Base-by-base conservation (phyloP, 2,329 filamentous ascomycete genomes). In the Diplodia seriata region DNA sequence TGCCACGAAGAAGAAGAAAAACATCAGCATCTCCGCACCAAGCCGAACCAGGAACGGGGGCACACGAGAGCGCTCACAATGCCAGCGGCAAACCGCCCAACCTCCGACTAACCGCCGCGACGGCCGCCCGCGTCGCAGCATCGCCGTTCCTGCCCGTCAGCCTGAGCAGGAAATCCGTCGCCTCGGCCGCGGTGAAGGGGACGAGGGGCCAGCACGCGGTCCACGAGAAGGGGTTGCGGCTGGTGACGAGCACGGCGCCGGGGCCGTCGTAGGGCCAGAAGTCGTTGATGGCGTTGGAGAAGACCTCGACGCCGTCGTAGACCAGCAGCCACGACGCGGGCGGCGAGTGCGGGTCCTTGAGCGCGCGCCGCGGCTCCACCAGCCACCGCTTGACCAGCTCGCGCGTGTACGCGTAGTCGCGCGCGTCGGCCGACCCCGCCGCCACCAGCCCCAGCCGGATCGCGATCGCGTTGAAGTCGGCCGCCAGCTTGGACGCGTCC, bases 11-110 rank as follows among this genome's bases (percentile, higher is more conserved):
- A 33, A 11, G n/a, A 54, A 7, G 23, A 23, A 23, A 33, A 11
- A n/a, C 20, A 8, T 33, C 18, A 31, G 6, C n/a, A 11, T 47
- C 18, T 47, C 0, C n/a, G n/a, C 7, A 26, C 23, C 23, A 26
- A 11, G 7, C 8, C 14, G 8, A 4, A 11, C 1, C 43, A 11
- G 8, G 43, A 47, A n/a, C n/a, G 1, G 43, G 2, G 23, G 23
- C 23, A 26, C 23, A 26, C 23, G 7, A 11, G 23, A 4, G 18
- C n/a, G n/a, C n/a, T 47, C n/a, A 47, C 43, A 73, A 43, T 23
- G 71, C 71, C 1, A 73, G 55, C 38, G 72, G 72, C 9, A 73
- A 31, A 20, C 71, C 71, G 12, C 70, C 70, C 6, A 72, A 40
- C 2, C 54, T 29, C 33, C 69, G 2, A 54, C 67, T 56, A 63